phyloP scores from a whole-genome alignment of 768 basidiomycete genomes.

The Zangia roseola region DNA sequence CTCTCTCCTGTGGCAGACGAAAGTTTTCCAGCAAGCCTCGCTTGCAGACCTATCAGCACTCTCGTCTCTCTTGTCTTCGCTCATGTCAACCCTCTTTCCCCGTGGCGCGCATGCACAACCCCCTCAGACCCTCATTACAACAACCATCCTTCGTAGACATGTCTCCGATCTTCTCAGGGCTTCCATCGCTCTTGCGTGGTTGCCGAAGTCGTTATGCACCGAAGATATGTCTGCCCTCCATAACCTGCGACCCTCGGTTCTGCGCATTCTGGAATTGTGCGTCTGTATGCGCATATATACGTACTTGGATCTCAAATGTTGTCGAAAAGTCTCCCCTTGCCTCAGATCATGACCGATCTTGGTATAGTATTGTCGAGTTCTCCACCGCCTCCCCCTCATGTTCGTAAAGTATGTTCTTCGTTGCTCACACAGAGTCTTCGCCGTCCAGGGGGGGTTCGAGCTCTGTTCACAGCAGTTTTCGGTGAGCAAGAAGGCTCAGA shows the following conservation, averaged over 20 bases:
- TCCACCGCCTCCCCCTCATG: slow-evolving; percentile 45
- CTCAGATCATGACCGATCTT: slow-evolving; percentile 64
- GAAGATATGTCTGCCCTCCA: slow-evolving; percentile 43
- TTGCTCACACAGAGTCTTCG: slow-evolving; percentile 70
- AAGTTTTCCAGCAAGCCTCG: slow-evolving; percentile 35
- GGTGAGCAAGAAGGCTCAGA: slow-evolving; percentile 55
- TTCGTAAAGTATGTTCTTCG: slow-evolving; percentile 56
- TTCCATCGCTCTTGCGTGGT: slow-evolving; percentile 69
- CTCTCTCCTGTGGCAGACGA: slow-evolving; percentile 34
- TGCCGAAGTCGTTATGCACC: slow-evolving; percentile 50
- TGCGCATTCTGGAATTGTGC: slow-evolving; percentile 64
- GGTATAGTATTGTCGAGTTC: slow-evolving; percentile 53
- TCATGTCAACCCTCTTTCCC: slow-evolving; percentile 56
- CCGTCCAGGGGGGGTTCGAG: slow-evolving; percentile 66
- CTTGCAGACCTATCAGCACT: slow-evolving; percentile 46
- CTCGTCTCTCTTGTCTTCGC: slow-evolving; percentile 38
- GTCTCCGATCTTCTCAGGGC: slow-evolving; percentile 57
- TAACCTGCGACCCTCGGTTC: slow-evolving; percentile 46
- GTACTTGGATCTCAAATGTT: slow-evolving; percentile 8
- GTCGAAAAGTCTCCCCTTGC: slow-evolving; percentile 51
- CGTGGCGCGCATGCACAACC: slow-evolving; percentile 45
- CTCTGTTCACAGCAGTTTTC: slow-evolving; percentile 68
- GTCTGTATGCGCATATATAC: slow-evolving; percentile 29
- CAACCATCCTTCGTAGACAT: slow-evolving; percentile 58
- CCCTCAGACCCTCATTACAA: slow-evolving; percentile 58